These are phyloP conservation scores for Lepidium campestre DNA, from an alignment of 441 rosid species.

Conservation along the genomic window DNA sequence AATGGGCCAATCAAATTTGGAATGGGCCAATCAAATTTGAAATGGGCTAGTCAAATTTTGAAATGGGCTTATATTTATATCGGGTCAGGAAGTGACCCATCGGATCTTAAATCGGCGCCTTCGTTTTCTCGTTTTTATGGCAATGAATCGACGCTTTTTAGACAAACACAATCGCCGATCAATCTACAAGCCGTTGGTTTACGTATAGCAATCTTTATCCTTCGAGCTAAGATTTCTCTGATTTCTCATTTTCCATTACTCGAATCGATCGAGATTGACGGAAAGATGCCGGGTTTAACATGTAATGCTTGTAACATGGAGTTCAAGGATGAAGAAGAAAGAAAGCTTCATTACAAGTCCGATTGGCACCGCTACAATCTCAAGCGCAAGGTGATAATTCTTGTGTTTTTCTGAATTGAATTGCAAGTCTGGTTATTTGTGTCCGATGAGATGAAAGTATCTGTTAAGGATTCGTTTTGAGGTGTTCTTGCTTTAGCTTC, in stretches of 20 bases:
- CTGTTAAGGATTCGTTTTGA: neutral
- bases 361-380: slow-evolving; percentile 98
- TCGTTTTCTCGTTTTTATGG: neutral
- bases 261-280: neutral
- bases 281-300: slow-evolving; percentile 60
- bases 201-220: neutral
- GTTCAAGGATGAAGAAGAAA: slow-evolving; percentile 65
- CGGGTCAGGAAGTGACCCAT: neutral
- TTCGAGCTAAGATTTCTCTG: neutral
- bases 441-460: neutral
- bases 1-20: neutral
- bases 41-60: too few species aligned
- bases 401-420: neutral
- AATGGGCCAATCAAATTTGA: too few species aligned
- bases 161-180: neutral
- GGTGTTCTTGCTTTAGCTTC: neutral
- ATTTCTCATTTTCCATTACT: neutral
- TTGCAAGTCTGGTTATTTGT: neutral
- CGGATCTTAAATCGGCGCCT: slow-evolving; percentile 8
- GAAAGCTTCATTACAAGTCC: slow-evolving; percentile 81
- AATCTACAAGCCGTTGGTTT: slow-evolving; percentile 14
- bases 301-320: slow-evolving; percentile 90
- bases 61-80: neutral
- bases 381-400: slow-evolving; percentile 71
- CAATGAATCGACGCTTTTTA: neutral